Conservation (phyloP, 2,329 filamentous ascomycete species). For the Penicillium occitanis region DNA sequence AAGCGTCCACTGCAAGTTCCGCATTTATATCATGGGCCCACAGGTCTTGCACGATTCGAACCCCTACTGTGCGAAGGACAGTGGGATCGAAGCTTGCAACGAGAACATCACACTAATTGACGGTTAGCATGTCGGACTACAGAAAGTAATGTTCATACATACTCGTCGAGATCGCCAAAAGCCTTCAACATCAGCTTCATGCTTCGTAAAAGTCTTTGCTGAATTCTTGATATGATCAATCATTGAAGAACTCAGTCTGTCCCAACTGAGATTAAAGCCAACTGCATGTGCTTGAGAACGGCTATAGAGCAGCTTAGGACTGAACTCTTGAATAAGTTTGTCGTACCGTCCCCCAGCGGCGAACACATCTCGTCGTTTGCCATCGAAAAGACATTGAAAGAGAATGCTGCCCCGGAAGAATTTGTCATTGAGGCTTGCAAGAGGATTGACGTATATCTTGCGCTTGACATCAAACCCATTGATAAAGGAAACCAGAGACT, state of each 20-base stretch:
- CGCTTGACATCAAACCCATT: constrained; percentile 71
- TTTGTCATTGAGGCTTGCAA: constrained; percentile 85
- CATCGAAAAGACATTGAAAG: constrained; percentile 90
- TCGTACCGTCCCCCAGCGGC: constrained; percentile 95
- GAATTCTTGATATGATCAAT: constrained; percentile 51
- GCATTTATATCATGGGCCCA: constrained; percentile 85
- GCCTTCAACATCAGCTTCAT: constrained; percentile 62
- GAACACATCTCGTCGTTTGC: constrained; percentile 75
- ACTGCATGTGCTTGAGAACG: constrained; percentile 75
- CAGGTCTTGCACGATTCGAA: constrained; percentile 74
- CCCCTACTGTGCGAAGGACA: constrained; percentile 70
- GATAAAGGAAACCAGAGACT: constrained; percentile 72
- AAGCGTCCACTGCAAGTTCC: constrained; percentile 78
- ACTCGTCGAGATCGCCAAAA: constrained; percentile 65
- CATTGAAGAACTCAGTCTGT: constrained; percentile 69
- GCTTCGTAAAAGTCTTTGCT: constrained; percentile 63
- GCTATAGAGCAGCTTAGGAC: constrained; percentile 64
- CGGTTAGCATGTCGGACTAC: constrained; percentile 18
- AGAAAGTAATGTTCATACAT: constrained; percentile 36
- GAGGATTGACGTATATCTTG: constrained; percentile 79
- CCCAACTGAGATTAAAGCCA: constrained; percentile 88
- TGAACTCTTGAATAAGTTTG: constrained; percentile 78
- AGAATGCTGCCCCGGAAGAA: constrained; percentile 85
- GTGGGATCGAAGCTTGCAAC: constrained; percentile 82
- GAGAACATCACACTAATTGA: constrained; percentile 73